Evolutionary conservation across 179 eudicot genomes (phyloP).

Genomic region (Beta macrorhiza): DNA sequence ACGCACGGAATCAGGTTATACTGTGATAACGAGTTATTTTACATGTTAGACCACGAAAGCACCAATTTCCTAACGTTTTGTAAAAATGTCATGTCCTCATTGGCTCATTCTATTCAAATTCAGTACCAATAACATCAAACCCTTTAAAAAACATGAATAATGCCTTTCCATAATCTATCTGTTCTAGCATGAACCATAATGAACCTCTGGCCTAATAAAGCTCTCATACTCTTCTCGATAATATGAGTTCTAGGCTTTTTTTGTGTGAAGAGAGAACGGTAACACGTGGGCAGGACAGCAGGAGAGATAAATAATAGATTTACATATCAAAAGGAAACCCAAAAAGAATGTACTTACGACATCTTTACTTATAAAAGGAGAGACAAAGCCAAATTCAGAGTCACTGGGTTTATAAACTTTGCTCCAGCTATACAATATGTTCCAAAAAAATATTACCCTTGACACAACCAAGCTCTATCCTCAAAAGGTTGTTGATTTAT

Average conservation of each 20-base stretch:
- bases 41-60: neutral
- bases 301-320: too few species aligned
- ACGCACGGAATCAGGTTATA: neutral
- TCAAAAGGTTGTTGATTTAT: neutral
- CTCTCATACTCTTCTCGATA: neutral
- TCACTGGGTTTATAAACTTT: neutral
- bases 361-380: neutral
- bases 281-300: neutral
- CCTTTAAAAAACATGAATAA: neutral
- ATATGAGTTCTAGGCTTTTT: neutral
- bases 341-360: too few species aligned
- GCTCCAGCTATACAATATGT: too few species aligned
- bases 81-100: neutral
- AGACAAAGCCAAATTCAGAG: neutral
- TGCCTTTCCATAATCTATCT: neutral
- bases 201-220: neutral
- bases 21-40: neutral
- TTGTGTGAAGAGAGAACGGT: neutral
- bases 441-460: neutral
- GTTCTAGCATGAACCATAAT: neutral
- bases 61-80: neutral
- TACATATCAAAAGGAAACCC: too few species aligned
- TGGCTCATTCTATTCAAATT: neutral
- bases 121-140: neutral
- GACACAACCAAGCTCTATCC: neutral